Conservation (phyloP, 164 flowering plant species). For the Tetrastigma voinierianum region DNA sequence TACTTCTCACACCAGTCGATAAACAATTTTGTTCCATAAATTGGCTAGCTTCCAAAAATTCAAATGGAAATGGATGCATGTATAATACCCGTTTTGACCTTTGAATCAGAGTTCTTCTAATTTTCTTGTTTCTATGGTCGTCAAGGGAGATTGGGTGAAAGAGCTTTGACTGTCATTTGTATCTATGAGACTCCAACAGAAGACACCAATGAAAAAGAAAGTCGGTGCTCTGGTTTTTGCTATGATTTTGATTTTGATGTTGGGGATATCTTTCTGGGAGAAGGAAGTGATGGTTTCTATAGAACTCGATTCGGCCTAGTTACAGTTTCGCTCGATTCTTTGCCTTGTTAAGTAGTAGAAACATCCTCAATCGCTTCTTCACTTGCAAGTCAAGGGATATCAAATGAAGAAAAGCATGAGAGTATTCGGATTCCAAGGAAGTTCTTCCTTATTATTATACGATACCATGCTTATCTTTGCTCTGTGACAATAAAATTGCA, state of each 20-base stretch:
- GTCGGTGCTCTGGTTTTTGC: constrained; percentile 21
- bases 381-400: constrained; percentile 7
- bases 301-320: constrained; percentile 63
- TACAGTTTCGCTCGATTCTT: constrained; percentile 31
- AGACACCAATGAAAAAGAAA: constrained; percentile 22
- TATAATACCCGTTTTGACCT: neutral
- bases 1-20: too few species aligned
- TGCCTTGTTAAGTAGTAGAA: constrained; percentile 17
- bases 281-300: constrained; percentile 51
- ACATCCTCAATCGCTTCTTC: constrained; percentile 18
- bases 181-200: constrained; percentile 11
- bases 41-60: too few species aligned
- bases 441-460: constrained; percentile 65
- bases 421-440: constrained; percentile 76
- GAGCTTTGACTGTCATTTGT: constrained; percentile 39
- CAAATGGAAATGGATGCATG: neutral
- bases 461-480: constrained; percentile 54
- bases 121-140: constrained; percentile 33
- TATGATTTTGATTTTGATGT: constrained; percentile 56
- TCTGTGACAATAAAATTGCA: constrained; percentile 52
- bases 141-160: constrained; percentile 76
- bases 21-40: neutral
- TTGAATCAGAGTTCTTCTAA: neutral
- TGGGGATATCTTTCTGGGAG: constrained; percentile 70
- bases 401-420: constrained; percentile 83